Conservation (phyloP, 768 basidiomycete genomes). For the Mycena venus region DNA sequence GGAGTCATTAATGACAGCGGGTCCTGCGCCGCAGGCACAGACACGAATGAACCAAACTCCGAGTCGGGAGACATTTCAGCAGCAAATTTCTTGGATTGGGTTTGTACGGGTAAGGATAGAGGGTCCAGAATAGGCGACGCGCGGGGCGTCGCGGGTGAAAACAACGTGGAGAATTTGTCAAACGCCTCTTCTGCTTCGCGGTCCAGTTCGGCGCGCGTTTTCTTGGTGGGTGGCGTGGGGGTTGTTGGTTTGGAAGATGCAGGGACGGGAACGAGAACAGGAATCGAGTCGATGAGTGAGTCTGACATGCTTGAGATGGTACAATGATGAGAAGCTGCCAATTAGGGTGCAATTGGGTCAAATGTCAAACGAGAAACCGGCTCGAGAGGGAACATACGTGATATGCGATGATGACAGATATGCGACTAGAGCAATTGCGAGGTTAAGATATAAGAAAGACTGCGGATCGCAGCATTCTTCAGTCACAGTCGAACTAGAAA, state of each 20-base stretch:
- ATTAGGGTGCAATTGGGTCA: not conserved
- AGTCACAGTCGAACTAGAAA: not conserved
- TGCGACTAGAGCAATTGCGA: not conserved
- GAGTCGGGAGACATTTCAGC: conserved; percentile 51
- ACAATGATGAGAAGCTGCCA: conserved; percentile 20
- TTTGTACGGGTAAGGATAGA: not conserved
- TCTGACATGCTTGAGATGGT: conserved; percentile 33
- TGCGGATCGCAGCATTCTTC: not conserved
- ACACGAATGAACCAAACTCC: conserved; percentile 75
- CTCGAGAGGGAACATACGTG: not conserved
- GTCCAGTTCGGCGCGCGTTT: conserved; percentile 20
- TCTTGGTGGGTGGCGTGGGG: conserved; percentile 13
- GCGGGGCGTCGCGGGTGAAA: conserved; percentile 55
- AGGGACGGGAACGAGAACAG: conserved; percentile 24
- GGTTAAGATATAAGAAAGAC: not conserved
- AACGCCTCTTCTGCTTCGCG: conserved; percentile 45
- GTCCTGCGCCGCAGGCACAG: conserved; percentile 66
- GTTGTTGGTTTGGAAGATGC: conserved; percentile 9
- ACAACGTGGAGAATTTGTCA: conserved; percentile 58
- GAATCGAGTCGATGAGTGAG: conserved; percentile 28
- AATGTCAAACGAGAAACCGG: not conserved
- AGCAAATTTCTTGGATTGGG: conserved; percentile 24
- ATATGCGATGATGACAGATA: conserved; percentile 23
- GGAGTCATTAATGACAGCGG: conserved; percentile 52
- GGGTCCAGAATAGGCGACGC: conserved; percentile 46